Base-by-base conservation (phyloP, 345 rosid species). In the Erucastrum elatum region DNA sequence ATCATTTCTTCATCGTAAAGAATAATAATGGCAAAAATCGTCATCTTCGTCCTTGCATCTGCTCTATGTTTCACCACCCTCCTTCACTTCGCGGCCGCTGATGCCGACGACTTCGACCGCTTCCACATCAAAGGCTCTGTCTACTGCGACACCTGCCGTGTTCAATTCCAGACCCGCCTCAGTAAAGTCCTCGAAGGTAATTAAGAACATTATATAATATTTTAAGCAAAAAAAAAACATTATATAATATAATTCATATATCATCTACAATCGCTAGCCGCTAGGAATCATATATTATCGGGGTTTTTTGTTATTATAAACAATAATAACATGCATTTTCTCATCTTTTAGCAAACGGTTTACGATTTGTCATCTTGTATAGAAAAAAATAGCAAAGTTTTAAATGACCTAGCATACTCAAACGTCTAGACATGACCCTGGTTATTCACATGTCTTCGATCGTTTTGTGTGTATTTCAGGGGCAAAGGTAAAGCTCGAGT, bases 71-170 rank as follows among this genome's bases (percentile, higher is more conserved):
- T 87, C 68, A 58, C 85, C 74, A 80, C 88, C 21, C 70, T 87
- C 30, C 37, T 85, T 35, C 73, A 81, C 61, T 70, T 74, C 3
- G 82, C 82, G 71, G 34, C 73, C 2, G 87, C 85, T 34, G 85
- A 82, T 49, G 78, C 74, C 53, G 80, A 71, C 16, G 79, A 76
- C 60, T 29, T 71, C 0, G 75, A 64, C 0, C 79, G 70, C 15
- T 86, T 89, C 76, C 64, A 67, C 61, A 85, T 89, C 12, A 84
- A 85, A 67, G 91, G 97, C 33, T 37, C 75, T 41, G 91, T 91
- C 39, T 88, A 87, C 84, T 88, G 92, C 31, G 94, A 88, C 86
- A 87, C 86, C 66, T 91, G 94, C 79, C 91, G 90, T 25, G 75
- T 83, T 77, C 89, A 88, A 67, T 91, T 91, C 85, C 6, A 79